Evolutionary conservation across 306 rosid genomes (phyloP).

Genomic region (Rosa multiflora): DNA sequence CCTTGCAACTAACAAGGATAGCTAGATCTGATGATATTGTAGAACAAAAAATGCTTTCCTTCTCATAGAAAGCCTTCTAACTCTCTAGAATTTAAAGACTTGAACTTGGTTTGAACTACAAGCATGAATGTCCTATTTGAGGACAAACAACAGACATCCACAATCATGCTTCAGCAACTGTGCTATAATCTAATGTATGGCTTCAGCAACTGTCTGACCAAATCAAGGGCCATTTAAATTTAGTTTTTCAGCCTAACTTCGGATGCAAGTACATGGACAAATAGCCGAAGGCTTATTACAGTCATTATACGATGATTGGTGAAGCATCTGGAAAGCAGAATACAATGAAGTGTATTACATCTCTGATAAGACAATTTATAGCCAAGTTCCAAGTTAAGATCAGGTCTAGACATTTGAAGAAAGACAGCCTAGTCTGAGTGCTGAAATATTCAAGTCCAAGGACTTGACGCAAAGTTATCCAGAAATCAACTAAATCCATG

Average conservation of each 20-base stretch:
- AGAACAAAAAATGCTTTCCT: background rate
- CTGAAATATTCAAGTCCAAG: background rate
- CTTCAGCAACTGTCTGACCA: background rate
- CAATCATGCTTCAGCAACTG: background rate
- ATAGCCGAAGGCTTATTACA: background rate
- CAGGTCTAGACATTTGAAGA: background rate
- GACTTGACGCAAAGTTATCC: background rate
- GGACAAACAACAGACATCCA: background rate
- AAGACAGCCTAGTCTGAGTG: background rate
- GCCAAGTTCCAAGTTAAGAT: background rate
- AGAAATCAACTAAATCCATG: constrained; percentile 1
- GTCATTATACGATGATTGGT: background rate
- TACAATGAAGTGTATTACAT: background rate
- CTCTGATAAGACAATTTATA: background rate
- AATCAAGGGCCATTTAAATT: background rate
- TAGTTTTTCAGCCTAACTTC: background rate
- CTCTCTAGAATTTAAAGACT: background rate
- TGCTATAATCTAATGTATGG: background rate
- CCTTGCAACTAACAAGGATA: background rate
- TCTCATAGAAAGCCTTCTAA: background rate
- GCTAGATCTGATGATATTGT: background rate
- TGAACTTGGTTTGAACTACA: constrained; percentile 1
- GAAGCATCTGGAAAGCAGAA: background rate
- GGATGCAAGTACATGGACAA: background rate
- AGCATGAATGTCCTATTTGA: background rate